Evolutionary conservation across 192 early-diverging fungal species (phyloP), one percentile per base, ranked within the genome.

Genomic region (Entomortierella beljakovae): DNA sequence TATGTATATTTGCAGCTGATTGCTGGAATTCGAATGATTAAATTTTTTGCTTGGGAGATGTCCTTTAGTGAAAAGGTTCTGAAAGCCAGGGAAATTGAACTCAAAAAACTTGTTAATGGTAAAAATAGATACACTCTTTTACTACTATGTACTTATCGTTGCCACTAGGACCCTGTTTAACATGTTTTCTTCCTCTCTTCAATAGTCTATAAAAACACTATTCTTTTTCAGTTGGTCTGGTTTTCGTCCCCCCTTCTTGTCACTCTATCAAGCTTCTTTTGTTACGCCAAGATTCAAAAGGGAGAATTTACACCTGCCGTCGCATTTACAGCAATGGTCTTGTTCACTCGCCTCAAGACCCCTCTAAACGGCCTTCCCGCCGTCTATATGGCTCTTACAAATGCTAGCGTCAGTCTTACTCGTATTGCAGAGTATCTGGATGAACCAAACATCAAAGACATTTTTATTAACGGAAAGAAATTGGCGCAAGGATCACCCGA

Each of bases 11-110:
- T n/a, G n/a, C 33, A 94, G 81, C 43, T 84, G 54, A 81, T 84
- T 61, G 88, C 92, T 57, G 94, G 93, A 48, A 96, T 98, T 48
- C 91, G 94, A n/a, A 90, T 95, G 57, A 90, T 98, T 74, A 98
- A 98, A 71, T 86, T 97, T 52, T 92, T 92, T 82, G 90, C 90
- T 15, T 95, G 94, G 94, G 89, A 94, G 60, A 37, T 83, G 76
- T 80, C 80, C 4, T 93, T 96, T 69, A 69, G 89, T 28, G 71
- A 87, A 9, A 82, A 87, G 28, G 85, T 97, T 26, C 71, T 88
- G 33, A 83, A 71, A 50, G 79, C 85, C 25, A 83, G 91, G 55
- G 70, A 71, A 33, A 40, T 70, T 11, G 86, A 88, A 54, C 67
- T 88, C 22, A 48, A 72, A 6, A 81, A 85, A n/a, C 48, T 88